phyloP scores from a whole-genome alignment of 106 monocot species.

The Posidonia australis region DNA sequence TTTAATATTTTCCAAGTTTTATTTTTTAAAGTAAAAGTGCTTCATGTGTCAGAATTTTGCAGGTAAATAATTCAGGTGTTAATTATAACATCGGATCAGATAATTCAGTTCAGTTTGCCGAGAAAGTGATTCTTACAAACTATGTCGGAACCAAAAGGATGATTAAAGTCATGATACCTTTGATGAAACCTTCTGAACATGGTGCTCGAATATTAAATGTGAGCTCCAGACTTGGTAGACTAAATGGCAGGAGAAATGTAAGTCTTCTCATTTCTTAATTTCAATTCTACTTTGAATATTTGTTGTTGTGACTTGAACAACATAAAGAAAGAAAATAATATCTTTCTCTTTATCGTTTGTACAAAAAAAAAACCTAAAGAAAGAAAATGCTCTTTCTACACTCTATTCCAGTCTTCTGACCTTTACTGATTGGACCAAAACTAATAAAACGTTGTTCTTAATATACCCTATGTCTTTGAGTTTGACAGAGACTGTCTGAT shows the following conservation, averaged over 20 bases:
- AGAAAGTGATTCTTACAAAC: constrained; percentile 61
- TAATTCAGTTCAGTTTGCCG: constrained; percentile 78
- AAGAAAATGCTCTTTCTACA: neutral
- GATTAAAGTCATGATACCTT: constrained; percentile 56
- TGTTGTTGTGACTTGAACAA: neutral
- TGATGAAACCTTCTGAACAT: constrained; percentile 57
- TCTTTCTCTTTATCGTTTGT: too few species aligned
- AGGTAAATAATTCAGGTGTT: constrained; percentile 95
- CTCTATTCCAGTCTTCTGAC: too few species aligned
- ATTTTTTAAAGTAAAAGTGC: too few species aligned
- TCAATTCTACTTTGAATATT: neutral
- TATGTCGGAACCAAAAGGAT: constrained; percentile 75
- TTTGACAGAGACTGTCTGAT: constrained; percentile 68
- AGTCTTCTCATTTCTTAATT: constrained; percentile 13
- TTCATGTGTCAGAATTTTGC: constrained; percentile 1
- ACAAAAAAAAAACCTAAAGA: too few species aligned
- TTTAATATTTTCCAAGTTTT: too few species aligned
- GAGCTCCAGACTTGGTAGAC: constrained; percentile 79
- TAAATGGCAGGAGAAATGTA: constrained; percentile 81
- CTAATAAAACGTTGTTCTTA: too few species aligned
- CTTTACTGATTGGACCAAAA: neutral
- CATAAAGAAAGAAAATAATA: neutral
- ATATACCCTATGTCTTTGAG: neutral
- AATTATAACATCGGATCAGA: constrained; percentile 61
- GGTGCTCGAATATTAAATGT: constrained; percentile 85